phyloP scores from a whole-genome alignment of 1,284 basidiomycete genomes.

The Ganoderma sp. region DNA sequence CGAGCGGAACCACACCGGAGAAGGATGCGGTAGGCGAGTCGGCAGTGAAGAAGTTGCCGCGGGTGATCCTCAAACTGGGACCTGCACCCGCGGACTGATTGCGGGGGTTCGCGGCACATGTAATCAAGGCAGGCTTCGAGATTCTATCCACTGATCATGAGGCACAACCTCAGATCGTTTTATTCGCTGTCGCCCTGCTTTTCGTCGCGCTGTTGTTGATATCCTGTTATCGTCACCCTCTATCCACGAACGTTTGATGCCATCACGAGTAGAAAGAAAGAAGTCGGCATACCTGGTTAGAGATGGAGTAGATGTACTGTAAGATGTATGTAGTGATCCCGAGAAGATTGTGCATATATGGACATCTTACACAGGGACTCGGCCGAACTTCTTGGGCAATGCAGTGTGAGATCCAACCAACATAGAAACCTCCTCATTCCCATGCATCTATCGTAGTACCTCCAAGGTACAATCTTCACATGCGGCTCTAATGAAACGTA shows the following conservation, averaged over 20 bases:
- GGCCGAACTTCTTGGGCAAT: not conserved
- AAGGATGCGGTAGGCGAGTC: slow-evolving; percentile 18
- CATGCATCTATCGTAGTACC: not conserved
- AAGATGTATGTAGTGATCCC: not conserved
- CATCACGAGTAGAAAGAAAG: slow-evolving; percentile 3
- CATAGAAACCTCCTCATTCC: not conserved
- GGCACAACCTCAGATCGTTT: not conserved
- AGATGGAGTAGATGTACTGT: not conserved
- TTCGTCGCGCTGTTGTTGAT: not conserved
- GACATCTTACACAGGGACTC: too few relatives aligned
- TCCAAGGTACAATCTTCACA: not conserved
- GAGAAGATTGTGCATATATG: too few relatives aligned
- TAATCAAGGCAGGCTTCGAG: not conserved
- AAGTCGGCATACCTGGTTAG: not conserved
- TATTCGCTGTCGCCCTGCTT: not conserved
- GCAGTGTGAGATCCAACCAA: not conserved
- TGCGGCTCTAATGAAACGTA: not conserved
- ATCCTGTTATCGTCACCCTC: not conserved
- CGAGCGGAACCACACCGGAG: slow-evolving; percentile 13
- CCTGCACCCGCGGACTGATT: slow-evolving; percentile 27
- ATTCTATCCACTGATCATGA: not conserved
- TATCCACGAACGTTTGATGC: not conserved
- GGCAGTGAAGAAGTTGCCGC: slow-evolving; percentile 37
- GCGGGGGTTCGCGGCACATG: not conserved
- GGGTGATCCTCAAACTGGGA: slow-evolving; percentile 39